Base-by-base conservation (phyloP, 768 basidiomycete species). In the Exidia glandulosa region DNA sequence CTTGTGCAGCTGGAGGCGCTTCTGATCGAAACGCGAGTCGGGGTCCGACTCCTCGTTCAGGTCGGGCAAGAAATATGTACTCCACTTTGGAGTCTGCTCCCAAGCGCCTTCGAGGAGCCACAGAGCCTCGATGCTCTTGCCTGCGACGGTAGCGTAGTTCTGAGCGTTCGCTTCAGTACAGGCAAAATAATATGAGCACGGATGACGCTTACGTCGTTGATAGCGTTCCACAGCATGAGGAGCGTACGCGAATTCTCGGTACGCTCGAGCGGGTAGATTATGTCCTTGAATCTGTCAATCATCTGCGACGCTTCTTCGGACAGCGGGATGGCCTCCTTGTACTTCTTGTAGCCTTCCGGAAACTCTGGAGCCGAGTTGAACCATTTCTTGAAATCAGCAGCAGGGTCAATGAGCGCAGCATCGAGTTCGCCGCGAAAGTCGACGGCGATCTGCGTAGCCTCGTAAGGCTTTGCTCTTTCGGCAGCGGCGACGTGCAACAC, bases 341-440 rank as follows among this genome's bases (percentile, higher is more conserved):
- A 92, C 56, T 66, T 65, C 59, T 85, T 79, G 62, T 83, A 87
- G 41, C 77, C 77, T 57, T 81, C 79, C 3, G 86, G 82, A 76
- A 82, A 83, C 52, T 76, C 67, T 36, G 78, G 80, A 16, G 75
- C 69, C 36, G 74, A 71, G 6, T 72, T 70, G 66, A 76, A 82
- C 79, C 82, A 86, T 30, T 68, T 67, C 48, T 31, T 27, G 29
- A 29, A 54, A 25, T 80, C 74, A 37, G 79, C 81, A 14, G 84
- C 79, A 3, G 79, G 71, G 2, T 81, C 81, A 37, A 84, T 72
- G 33, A 92, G 71, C 2, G 85, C 81, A 16, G 74, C 73, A 58
- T 87, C 85, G 14, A 93, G 70, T 30, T 87, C 68, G 47, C 84
- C 81, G 65, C 83, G 82, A 6, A 90, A 69, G 67, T 88, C 78